Evolutionary conservation across 2,329 filamentous ascomycete species (phyloP).

Genomic region (Alternaria consortialis): DNA sequence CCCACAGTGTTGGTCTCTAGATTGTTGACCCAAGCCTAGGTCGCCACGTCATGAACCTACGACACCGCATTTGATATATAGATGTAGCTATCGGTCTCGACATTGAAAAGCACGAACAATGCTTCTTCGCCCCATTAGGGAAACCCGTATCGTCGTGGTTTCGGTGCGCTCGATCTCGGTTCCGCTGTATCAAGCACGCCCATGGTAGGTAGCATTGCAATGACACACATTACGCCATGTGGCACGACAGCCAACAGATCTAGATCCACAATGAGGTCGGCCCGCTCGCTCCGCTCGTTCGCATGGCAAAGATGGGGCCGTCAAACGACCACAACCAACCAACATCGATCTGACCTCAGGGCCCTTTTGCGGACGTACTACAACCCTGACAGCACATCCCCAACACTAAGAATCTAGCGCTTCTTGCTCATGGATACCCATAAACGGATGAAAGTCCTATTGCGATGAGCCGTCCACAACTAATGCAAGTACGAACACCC

Average conservation of each 20-base stretch:
- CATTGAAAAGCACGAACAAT: not conserved
- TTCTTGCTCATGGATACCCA: no score
- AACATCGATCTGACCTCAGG: not conserved
- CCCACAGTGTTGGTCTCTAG: not conserved
- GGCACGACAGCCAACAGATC: constrained; percentile 1
- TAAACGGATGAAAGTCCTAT: not conserved
- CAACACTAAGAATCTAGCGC: not conserved
- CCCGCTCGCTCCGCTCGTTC: constrained; percentile 15
- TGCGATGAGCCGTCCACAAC: not conserved
- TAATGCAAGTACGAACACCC: not conserved
- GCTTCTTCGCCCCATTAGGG: not conserved
- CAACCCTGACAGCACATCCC: not conserved
- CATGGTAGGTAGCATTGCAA: not conserved
- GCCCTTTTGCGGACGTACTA: not conserved
- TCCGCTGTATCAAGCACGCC: not conserved
- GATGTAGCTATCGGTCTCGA: not conserved
- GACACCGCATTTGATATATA: not conserved
- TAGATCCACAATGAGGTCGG: not conserved
- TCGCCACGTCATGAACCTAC: constrained; percentile 1
- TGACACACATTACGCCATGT: not conserved
- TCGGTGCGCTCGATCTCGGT: not conserved
- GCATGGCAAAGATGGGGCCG: constrained; percentile 12
- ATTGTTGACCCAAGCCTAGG: not conserved
- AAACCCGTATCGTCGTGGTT: not conserved
- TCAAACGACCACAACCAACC: not conserved